Percentiles rank a stretch among this genome's conserved stretches.
Conservation (phyloP, 257 asterid genomes). For the Penstemon eatonii region DNA sequence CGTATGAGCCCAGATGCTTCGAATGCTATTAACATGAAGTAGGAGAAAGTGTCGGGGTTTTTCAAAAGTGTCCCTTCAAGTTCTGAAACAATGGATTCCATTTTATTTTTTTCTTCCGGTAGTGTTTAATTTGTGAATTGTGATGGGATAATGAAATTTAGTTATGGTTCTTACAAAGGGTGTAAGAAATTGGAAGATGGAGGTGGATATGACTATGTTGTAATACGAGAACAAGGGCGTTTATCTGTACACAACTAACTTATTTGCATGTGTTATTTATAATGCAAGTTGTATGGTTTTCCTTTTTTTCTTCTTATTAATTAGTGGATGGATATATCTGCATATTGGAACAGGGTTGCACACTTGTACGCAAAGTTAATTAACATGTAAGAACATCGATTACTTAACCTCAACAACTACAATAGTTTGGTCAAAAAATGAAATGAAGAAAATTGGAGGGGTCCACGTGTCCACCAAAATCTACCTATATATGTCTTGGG, state of each 20-base stretch:
- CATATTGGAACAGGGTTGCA: conserved; percentile 28
- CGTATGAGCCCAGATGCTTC: conserved; percentile 80
- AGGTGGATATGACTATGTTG: conserved; percentile 60
- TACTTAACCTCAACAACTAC: conserved; percentile 59
- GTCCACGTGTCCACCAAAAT: conserved; percentile 2
- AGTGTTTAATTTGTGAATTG: background rate
- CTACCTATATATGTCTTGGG: too few species aligned
- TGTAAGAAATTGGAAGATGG: conserved; percentile 50
- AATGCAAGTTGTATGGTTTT: background rate
- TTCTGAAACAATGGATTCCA: conserved; percentile 61
- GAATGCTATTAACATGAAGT: conserved; percentile 85
- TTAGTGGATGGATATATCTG: conserved; percentile 41
- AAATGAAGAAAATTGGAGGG: background rate
- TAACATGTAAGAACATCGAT: conserved; percentile 38
- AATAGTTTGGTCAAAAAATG: background rate
- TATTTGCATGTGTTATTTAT: conserved; percentile 34
- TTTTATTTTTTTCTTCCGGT: background rate
- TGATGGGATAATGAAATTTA: background rate
- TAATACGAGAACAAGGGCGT: conserved; percentile 39
- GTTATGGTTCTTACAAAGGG: background rate
- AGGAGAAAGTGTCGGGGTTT: conserved; percentile 60
- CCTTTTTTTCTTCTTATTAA: background rate
- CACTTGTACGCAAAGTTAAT: conserved; percentile 36
- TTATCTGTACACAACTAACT: conserved; percentile 56
- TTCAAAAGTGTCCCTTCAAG: conserved; percentile 77